Conservation (phyloP, 2,329 filamentous ascomycete genomes). For the Thelonectria rubi region DNA sequence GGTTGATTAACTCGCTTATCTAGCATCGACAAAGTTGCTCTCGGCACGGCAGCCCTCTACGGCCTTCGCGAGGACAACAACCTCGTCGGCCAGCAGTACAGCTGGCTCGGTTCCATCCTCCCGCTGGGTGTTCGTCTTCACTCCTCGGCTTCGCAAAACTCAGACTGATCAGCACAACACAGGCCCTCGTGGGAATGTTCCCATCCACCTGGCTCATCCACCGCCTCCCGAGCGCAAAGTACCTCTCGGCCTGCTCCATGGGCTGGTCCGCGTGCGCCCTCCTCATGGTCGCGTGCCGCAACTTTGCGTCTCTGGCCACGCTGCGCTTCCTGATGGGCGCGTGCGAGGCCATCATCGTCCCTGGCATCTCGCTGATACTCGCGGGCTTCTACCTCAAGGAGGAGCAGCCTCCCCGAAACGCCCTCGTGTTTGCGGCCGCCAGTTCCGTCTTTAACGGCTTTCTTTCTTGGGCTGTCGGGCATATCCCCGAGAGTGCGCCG, state of each 20-base stretch:
- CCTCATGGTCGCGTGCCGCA: slow-evolving; percentile 15
- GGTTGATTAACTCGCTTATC: too few species aligned
- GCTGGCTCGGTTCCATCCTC: slow-evolving; percentile 22
- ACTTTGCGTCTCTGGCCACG: slow-evolving; percentile 7
- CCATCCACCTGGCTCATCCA: slow-evolving; percentile 23
- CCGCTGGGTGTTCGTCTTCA: too few species aligned
- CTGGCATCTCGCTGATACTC: slow-evolving; percentile 15
- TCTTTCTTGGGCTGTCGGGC: slow-evolving; percentile 19
- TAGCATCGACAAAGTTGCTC: slow-evolving; percentile 22
- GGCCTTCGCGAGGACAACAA: slow-evolving; percentile 20
- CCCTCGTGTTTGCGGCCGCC: slow-evolving; percentile 11
- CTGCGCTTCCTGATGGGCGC: slow-evolving; percentile 19
- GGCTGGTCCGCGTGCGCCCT: slow-evolving; percentile 16
- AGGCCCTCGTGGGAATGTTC: slow-evolving; percentile 20
- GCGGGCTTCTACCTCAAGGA: slow-evolving; percentile 15
- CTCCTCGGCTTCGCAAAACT: too few species aligned
- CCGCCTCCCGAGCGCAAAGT: slow-evolving; percentile 19
- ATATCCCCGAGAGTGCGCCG: slow-evolving; percentile 12
- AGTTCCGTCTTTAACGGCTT: slow-evolving; percentile 21
- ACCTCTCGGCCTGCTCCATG: slow-evolving; percentile 20
- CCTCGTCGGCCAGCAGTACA: slow-evolving; percentile 23
- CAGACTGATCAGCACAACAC: too few species aligned
- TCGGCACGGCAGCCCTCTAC: slow-evolving; percentile 19
- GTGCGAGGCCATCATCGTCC: slow-evolving; percentile 19
- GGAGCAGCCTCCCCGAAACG: slow-evolving; percentile 19